Base-by-base conservation (phyloP, 2,329 filamentous ascomycete genomes). In the Teratosphaeria zuluensis region DNA sequence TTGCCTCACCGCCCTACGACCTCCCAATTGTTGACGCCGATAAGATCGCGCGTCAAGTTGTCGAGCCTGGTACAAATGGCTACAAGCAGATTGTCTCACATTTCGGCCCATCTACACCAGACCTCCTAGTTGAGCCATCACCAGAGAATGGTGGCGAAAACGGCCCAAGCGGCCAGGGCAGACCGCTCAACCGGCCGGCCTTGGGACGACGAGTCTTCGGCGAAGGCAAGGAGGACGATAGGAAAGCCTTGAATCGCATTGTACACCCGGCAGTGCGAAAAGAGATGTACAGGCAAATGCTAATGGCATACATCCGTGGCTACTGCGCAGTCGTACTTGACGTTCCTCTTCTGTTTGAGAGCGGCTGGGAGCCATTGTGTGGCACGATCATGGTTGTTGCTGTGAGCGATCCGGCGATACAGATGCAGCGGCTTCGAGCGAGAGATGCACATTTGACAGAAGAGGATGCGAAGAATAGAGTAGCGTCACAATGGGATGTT, bases 21-120 rank as follows among this genome's bases (percentile, higher is more conserved):
- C 82, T 99, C 62, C 92, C 94, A 68, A 82, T 99, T 66, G 87
- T 99, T 77, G 94, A 99, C 72, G 92, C 94, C 71, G 94, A 99
- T 77, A 77, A 95, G 58, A 82, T 97, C 61, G 92, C 94, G 54
- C 91, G 92, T 67, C 83, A 94, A 73, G 94, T 97, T 60, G 92
- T 99, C 72, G 90, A 95, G 73, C 94, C 94, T 0, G 94, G 94
- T 31, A 95, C 90, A 5, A 71, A 81, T 12, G 92, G 88, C 66
- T 96, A 97, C 79, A 78, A 82, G 55, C 84, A 87, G 61, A 96
- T 99, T 65, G 82, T 97, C 48, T 75, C 80, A 21, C 80, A 96
- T 75, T 99, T 99, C 73, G 82, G 81, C 0, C 81, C 90, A 31
- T 88, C 83, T 3, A 96, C 92, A 0, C 91, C 92, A 0, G 91